These are phyloP conservation scores for Lentinus tigrinus DNA, from an alignment of 768 basidiomycete genomes.

Conservation along the genomic window DNA sequence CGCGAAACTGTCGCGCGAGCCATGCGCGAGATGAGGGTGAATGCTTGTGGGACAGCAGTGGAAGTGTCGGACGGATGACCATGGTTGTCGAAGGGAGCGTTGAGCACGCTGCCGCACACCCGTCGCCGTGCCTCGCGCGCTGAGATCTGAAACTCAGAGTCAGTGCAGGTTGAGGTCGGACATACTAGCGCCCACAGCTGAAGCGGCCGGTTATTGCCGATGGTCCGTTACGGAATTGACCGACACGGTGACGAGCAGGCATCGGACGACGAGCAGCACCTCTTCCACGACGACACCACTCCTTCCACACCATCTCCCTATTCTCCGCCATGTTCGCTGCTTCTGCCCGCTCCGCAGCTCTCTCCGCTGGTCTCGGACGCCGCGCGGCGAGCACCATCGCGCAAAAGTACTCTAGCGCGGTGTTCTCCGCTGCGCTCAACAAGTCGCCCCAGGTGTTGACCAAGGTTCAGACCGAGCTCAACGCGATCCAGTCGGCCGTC, in stretches of 20 bases:
- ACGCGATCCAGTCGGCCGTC: conserved; percentile 66
- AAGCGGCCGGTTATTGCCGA: conserved; percentile 11
- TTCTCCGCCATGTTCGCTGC: conserved; percentile 52
- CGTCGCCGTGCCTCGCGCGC: no score
- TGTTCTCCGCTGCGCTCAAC: conserved; percentile 76
- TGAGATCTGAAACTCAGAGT: no score
- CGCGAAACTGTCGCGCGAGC: conserved; percentile 67
- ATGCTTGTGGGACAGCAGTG: conserved; percentile 28
- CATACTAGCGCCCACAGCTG: no score
- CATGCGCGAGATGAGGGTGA: conserved; percentile 53
- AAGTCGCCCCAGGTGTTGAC: conserved; percentile 81
- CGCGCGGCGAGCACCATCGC: conserved; percentile 79
- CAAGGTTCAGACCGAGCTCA: conserved; percentile 85
- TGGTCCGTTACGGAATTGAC: conserved; percentile 1
- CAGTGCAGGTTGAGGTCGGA: no score
- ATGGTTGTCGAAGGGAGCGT: background rate
- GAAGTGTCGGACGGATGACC: conserved; percentile 37
- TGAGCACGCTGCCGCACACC: background rate
- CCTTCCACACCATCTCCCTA: conserved; percentile 10
- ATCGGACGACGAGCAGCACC: conserved; percentile 9
- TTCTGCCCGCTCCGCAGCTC: conserved; percentile 48
- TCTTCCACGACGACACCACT: conserved; percentile 9
- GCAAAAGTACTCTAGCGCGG: conserved; percentile 80
- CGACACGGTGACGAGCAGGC: conserved; percentile 14
- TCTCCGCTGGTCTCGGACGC: conserved; percentile 51